Base-by-base conservation (phyloP, 225 moss, liverwort and hornwort species). In the Physcomitrium patens region DNA sequence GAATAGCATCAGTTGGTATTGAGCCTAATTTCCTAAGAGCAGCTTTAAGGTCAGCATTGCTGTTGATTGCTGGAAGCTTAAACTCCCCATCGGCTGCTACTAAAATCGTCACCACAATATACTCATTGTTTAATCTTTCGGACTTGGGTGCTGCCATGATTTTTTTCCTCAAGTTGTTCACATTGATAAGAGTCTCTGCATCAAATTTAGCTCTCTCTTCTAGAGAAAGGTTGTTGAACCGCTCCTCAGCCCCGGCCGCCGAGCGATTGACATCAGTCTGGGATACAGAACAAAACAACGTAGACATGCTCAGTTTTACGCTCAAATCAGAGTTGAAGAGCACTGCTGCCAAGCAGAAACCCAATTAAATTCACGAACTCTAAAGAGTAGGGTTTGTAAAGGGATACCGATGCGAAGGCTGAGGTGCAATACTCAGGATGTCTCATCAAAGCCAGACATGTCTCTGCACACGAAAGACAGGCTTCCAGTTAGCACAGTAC, bases 171-270 rank as follows among this genome's bases (percentile, higher is more conserved):
- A 90, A 79, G 55, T 91, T 89, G 77, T 96, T 93, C 70, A 96
- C 91, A 72, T 96, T 96, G 48, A 96, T 90, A 27, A 96, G 78
- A 17, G 96, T 96, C 77, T 96, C 96, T 72, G 93, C 96, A 68
- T 96, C 93, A 49, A 96, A 93, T 48, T 96, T 96, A 10, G 93
- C 96, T 81, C 96, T 87, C 77, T 96, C 96, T 71, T 96, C 96
- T 50, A 96, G 73, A 10, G 96, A 96, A 2, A 93, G 31, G 69
- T 89, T 93, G 74, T 91, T 96, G 20, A 96, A 96, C 37, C 75
- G 79, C 79, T 86, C 90, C 69, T 96, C 96, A 44, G 93, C 93
- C 47, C 81, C 65, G 70, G 77, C 86, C 15, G 78, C 58, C 27
- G 93, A 87, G 56, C 87, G 81, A 68, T 86, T 88, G 13, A 86